phyloP scores from a whole-genome alignment of 805 yeast species.

The Saccharomycopsis lassenensis region DNA sequence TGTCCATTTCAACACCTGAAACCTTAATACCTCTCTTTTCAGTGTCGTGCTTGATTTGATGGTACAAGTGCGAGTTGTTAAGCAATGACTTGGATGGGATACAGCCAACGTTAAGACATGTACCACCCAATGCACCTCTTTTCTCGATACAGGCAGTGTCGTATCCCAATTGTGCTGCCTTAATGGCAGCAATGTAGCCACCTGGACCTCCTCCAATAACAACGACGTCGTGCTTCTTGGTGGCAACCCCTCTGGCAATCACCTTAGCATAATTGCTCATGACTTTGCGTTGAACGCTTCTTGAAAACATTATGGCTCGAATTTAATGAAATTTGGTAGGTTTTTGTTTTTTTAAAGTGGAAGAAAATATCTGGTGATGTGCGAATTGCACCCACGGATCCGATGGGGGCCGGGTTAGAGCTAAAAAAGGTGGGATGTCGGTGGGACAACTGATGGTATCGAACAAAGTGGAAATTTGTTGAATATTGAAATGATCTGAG shows the following conservation, averaged over 20 bases:
- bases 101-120: constrained; percentile 98
- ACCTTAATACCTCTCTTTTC: constrained; percentile 85
- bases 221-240: constrained; percentile 73
- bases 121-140: constrained; percentile 95
- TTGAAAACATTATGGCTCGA: too few species aligned
- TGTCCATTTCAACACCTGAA: constrained; percentile 62
- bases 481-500: too few species aligned
- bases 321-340: too few species aligned
- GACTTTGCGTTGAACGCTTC: too few species aligned
- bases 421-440: too few species aligned
- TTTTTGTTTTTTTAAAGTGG: too few species aligned
- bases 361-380: too few species aligned
- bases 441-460: too few species aligned
- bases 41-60: constrained; percentile 79
- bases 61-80: constrained; percentile 90
- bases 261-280: constrained; percentile 15
- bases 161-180: constrained; percentile 92
- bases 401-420: too few species aligned
- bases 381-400: too few species aligned
- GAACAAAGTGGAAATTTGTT: too few species aligned
- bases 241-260: constrained; percentile 20
- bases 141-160: constrained; percentile 96
- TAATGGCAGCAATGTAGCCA: constrained; percentile 98
- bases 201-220: constrained; percentile 99
- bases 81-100: constrained; percentile 94